Evolutionary conservation across 441 rosid species (phyloP), one percentile per base, ranked within the genome.

Genomic region (Croton laevigatus): DNA sequence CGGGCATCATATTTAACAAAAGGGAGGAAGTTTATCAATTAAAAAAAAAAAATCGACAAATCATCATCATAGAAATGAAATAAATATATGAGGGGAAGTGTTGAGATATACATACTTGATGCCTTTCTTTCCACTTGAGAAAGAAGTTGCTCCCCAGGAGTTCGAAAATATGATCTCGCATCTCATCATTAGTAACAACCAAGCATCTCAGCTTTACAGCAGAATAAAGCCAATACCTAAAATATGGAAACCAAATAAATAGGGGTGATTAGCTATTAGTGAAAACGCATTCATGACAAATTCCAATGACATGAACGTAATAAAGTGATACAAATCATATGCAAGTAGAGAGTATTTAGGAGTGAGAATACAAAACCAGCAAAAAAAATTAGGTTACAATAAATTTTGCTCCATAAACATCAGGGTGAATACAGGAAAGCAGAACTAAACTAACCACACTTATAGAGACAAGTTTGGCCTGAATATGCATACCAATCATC

Each of bases 121-220:
- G 93, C 58, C 94, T 84, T 86, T 87, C 96, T 84, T 93, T 89
- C 96, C 93, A 93, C 68, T 82, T 88, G 53, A 83, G 84, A 71
- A 91, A 89, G 72, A 89, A 85, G 78, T 68, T 79, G 65, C 71
- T 85, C 23, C 97, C 89, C 45, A 93, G 44, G 45, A 93, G 90
- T 80, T 89, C 94, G 77, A 91, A 93, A 66, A 87, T 89, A 86
- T 91, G 94, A 78, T 91, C 97, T 71, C 94, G 88, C 97, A 93
- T 91, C 78, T 93, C 96, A 78, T 93, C 97, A 76, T 94, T 94
- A 3, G 96, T 94, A 72, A 91, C 88, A 37, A 91, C 86, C 74
- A 86, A 79, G 77, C 97, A 94, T 75, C 85, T 84, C 63, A 91
- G 86, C 70, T 85, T 89, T 36, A 87, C 91, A 72, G 93, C 83